These are phyloP conservation scores for Fusarium sp. DNA, from an alignment of 2,329 filamentous ascomycete genomes.

Conservation along the genomic window DNA sequence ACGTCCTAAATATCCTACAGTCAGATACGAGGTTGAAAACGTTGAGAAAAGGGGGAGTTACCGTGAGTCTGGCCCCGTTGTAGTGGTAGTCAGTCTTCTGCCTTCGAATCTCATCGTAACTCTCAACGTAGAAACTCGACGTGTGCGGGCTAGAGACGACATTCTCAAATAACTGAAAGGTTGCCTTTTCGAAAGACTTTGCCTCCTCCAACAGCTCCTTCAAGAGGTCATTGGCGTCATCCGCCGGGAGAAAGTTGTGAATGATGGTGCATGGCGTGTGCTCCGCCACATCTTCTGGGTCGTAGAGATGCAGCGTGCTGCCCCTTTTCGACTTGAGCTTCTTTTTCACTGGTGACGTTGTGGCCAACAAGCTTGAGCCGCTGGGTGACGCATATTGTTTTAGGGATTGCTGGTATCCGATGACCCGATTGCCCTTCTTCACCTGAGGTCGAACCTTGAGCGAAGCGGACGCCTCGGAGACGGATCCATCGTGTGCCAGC, in stretches of 20 bases:
- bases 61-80: conserved; percentile 76
- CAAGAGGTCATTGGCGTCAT: conserved; percentile 76
- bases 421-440: conserved; percentile 49
- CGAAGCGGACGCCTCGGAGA: conserved; percentile 67
- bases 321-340: conserved; percentile 75
- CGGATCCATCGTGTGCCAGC: conserved; percentile 77
- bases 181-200: conserved; percentile 71
- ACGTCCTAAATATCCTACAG: conserved; percentile 64
- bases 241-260: conserved; percentile 81
- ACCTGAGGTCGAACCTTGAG: conserved; percentile 51
- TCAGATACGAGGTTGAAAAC: background rate
- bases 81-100: conserved; percentile 86
- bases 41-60: conserved; percentile 44
- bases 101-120: conserved; percentile 68
- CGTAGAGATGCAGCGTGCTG: conserved; percentile 82
- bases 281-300: conserved; percentile 78
- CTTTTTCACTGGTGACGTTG: conserved; percentile 50
- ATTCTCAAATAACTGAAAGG: conserved; percentile 88
- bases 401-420: conserved; percentile 70
- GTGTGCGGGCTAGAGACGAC: conserved; percentile 87
- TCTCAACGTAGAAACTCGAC: conserved; percentile 81
- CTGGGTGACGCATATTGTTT: conserved; percentile 55
- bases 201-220: conserved; percentile 78
- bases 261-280: conserved; percentile 92
- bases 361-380: conserved; percentile 20